Percentiles rank a stretch among this genome's conserved stretches.
Conservation (phyloP, 306 rosid species). For the Luffa aegyptiaca region DNA sequence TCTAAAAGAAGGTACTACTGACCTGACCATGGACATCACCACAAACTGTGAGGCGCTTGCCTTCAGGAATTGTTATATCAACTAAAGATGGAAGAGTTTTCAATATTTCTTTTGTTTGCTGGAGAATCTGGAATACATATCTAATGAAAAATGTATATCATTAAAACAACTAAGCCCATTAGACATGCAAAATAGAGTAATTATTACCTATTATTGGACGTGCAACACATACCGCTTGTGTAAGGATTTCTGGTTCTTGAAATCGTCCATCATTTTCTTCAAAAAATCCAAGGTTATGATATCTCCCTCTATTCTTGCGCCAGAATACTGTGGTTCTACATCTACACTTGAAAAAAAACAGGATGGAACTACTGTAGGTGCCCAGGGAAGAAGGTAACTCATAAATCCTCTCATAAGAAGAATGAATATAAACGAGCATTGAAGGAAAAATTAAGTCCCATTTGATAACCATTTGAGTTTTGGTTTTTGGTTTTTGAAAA, state of each 20-base stretch:
- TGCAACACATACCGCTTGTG: conserved; percentile 66
- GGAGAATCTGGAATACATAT: conserved; percentile 11
- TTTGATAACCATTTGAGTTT: too few species aligned
- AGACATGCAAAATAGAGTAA: conserved; percentile 11
- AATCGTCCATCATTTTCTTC: conserved; percentile 95
- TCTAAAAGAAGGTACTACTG: conserved; percentile 15
- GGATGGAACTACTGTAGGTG: conserved; percentile 12
- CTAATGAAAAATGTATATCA: conserved; percentile 5
- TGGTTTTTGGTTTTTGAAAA: too few species aligned
- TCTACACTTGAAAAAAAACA: conserved; percentile 41
- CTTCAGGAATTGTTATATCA: conserved; percentile 59
- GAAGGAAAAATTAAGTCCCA: neutral
- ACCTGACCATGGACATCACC: conserved; percentile 99
- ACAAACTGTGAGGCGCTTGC: conserved; percentile 82
- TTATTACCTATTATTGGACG: conserved; percentile 1
- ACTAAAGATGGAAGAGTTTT: conserved; percentile 81
- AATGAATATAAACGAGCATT: neutral
- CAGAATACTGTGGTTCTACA: conserved; percentile 79
- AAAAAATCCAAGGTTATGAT: conserved; percentile 80
- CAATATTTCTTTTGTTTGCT: conserved; percentile 23
- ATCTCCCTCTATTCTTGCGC: conserved; percentile 90
- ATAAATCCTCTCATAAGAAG: neutral
- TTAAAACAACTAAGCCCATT: neutral
- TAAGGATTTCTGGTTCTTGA: conserved; percentile 75
- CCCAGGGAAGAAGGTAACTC: conserved; percentile 6